A percentile compares a stretch with the other conserved stretches of the same genome.
These are phyloP conservation scores for Huiozyma naganishii DNA, from an alignment of 805 yeast genomes.

Conservation along the genomic window DNA sequence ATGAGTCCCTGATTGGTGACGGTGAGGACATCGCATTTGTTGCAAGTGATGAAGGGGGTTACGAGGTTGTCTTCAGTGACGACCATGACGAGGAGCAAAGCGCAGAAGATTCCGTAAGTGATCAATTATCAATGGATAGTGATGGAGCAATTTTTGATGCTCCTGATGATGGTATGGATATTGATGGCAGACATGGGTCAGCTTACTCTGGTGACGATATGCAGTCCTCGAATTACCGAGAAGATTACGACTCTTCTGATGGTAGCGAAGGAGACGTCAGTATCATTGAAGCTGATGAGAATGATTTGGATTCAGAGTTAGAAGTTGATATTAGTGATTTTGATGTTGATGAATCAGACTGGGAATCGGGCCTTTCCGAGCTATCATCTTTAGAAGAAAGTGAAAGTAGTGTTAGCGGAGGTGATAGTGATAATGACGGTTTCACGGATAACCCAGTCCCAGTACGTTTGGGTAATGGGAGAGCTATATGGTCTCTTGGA, in stretches of 20 bases:
- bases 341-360: conserved; percentile 27
- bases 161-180: conserved; percentile 21
- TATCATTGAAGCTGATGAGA: conserved; percentile 19
- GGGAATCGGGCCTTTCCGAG: conserved; percentile 29
- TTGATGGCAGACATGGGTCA: conserved; percentile 24
- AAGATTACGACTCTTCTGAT: conserved; percentile 12
- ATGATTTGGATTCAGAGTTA: conserved; percentile 25
- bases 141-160: conserved; percentile 12
- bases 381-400: conserved; percentile 23
- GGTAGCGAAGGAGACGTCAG: conserved; percentile 15
- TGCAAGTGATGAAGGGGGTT: conserved; percentile 28
- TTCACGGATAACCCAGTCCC: conserved; percentile 8
- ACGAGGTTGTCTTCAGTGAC: conserved; percentile 26
- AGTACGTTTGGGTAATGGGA: conserved; percentile 3
- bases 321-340: conserved; percentile 27
- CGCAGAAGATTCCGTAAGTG: conserved; percentile 17
- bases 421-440: conserved; percentile 18
- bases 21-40: conserved; percentile 31
- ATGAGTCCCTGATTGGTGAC: conserved; percentile 37
- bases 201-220: conserved; percentile 6
- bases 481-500: conserved; percentile 16
- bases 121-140: conserved; percentile 7
- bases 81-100: conserved; percentile 26
- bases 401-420: conserved; percentile 16
- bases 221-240: conserved; percentile 22